Conservation (phyloP, 2,329 filamentous ascomycete genomes). For the Paraconiothyrium brasiliense region DNA sequence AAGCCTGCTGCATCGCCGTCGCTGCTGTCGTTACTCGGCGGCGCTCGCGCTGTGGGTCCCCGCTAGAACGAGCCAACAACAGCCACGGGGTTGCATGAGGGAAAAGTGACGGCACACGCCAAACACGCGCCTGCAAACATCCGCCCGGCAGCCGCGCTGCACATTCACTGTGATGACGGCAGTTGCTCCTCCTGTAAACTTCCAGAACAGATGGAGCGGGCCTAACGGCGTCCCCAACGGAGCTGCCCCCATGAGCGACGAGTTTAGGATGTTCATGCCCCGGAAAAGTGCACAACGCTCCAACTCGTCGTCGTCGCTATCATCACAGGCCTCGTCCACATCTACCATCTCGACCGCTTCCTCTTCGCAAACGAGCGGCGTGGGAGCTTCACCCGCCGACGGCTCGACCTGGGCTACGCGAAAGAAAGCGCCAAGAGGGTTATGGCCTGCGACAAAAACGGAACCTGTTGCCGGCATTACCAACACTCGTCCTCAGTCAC, state of each 20-base stretch:
- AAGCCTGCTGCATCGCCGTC: constrained; percentile 16
- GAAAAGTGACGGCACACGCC: constrained; percentile 36
- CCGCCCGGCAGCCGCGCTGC: constrained; percentile 31
- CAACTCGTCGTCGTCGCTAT: constrained; percentile 88
- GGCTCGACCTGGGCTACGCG: constrained; percentile 53
- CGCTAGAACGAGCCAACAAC: constrained; percentile 31
- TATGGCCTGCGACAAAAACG: constrained; percentile 73
- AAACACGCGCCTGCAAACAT: constrained; percentile 27
- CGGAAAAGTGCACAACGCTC: constrained; percentile 86
- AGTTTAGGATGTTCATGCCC: constrained; percentile 88
- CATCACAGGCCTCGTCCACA: constrained; percentile 68
- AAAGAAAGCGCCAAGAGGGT: constrained; percentile 63
- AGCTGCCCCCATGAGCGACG: constrained; percentile 80
- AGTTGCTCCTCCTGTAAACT: constrained; percentile 71
- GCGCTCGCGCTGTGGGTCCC: constrained; percentile 41
- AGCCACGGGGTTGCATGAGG: constrained; percentile 32
- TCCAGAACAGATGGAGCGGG: constrained; percentile 71
- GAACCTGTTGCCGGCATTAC: constrained; percentile 71
- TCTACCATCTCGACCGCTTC: constrained; percentile 72
- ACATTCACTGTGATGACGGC: constrained; percentile 65
- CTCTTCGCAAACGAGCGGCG: constrained; percentile 70
- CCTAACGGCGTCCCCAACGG: constrained; percentile 67
- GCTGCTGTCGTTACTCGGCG: constrained; percentile 28
- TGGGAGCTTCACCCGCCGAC: constrained; percentile 49
- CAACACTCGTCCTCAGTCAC: constrained; percentile 68